phyloP scores from a whole-genome alignment of 139 green algal genomes.

The Volvox reticuliferus region DNA sequence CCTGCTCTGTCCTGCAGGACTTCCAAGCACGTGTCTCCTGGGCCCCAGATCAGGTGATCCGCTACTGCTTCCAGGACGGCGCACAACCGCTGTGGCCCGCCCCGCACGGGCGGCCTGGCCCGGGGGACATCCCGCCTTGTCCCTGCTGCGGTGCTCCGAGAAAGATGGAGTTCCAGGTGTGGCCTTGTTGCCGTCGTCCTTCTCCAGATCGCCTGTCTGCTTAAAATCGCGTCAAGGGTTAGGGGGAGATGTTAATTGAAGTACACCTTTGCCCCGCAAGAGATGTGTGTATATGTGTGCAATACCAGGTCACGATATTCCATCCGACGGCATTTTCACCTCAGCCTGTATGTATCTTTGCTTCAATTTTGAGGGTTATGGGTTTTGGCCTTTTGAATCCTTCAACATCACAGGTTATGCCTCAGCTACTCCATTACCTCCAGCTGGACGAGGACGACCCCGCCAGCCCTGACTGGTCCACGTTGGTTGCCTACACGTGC shows the following conservation, averaged over 20 bases:
- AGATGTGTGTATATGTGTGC: too few species aligned
- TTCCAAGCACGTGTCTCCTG: conserved; percentile 64
- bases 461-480: conserved; percentile 78
- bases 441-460: conserved; percentile 70
- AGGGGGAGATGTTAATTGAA: too few species aligned
- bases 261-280: too few species aligned
- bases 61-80: conserved; percentile 82
- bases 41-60: conserved; percentile 75
- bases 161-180: conserved; percentile 86
- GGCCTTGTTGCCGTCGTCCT: background rate
- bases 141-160: conserved; percentile 67
- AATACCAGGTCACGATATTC: too few species aligned
- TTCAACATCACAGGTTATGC: conserved; percentile 63
- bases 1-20: conserved; percentile 46
- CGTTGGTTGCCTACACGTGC: conserved; percentile 84
- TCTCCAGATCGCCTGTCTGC: too few species aligned
- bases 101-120: conserved; percentile 41
- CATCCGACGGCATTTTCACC: too few species aligned
- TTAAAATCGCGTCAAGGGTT: too few species aligned
- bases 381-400: background rate
- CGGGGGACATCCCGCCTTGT: conserved; percentile 71
- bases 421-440: conserved; percentile 82
- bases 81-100: conserved; percentile 81
- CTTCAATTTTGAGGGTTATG: too few species aligned
- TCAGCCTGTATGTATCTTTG: too few species aligned